Evolutionary conservation across 2,329 filamentous ascomycete genomes (phyloP).

Genomic region (Aureobasidium sp.): DNA sequence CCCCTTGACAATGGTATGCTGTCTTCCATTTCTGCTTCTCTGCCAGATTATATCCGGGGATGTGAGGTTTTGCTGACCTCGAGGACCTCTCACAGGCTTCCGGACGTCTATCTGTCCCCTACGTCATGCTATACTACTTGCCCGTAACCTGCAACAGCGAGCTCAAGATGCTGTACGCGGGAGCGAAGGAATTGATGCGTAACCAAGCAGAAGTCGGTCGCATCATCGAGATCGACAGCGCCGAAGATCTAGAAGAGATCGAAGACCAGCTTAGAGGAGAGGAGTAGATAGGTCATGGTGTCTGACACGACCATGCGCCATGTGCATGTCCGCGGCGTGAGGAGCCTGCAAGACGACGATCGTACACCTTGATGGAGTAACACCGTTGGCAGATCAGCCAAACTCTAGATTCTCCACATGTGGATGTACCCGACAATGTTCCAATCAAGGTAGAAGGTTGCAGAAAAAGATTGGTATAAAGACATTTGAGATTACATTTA

Average conservation of each 20-base stretch:
- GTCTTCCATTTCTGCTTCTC: background rate
- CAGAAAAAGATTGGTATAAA: background rate
- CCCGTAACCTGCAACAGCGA: constrained; percentile 85
- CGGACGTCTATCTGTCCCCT: constrained; percentile 75
- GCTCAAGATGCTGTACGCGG: constrained; percentile 87
- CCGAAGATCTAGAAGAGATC: constrained; percentile 77
- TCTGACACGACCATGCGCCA: background rate
- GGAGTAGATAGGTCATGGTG: constrained; percentile 19
- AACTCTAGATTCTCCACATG: constrained; percentile 6
- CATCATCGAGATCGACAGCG: constrained; percentile 75
- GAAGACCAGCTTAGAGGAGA: constrained; percentile 55
- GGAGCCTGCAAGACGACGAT: background rate
- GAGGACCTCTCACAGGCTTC: background rate
- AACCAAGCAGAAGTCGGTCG: constrained; percentile 85
- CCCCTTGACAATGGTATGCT: constrained; percentile 70
- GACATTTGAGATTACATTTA: constrained; percentile 15
- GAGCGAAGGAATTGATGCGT: constrained; percentile 91
- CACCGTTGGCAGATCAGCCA: background rate
- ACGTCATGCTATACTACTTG: constrained; percentile 91
- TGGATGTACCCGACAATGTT: background rate
- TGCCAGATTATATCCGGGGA: background rate
- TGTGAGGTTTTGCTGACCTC: background rate
- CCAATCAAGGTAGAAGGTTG: background rate
- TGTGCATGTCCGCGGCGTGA: background rate
- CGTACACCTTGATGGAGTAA: constrained; percentile 9